These are phyloP conservation scores for Saccharum spontaneum DNA, from an alignment of 176 grass and related monocot species.

Conservation along the genomic window DNA sequence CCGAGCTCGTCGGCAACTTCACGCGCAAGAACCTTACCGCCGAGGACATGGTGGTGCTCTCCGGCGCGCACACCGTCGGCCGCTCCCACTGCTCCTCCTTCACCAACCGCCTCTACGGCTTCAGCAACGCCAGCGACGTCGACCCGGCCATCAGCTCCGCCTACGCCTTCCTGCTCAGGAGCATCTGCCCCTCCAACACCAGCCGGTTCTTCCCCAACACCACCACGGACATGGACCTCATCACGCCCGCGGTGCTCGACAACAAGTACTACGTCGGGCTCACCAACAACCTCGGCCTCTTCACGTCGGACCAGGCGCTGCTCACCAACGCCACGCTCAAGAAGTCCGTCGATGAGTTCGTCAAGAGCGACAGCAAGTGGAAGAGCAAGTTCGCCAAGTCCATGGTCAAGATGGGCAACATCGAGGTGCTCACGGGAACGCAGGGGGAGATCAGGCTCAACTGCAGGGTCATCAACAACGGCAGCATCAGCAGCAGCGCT, in stretches of 20 bases:
- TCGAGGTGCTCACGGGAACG: constrained; percentile 64
- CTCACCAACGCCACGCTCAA: constrained; percentile 58
- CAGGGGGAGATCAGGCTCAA: constrained; percentile 72
- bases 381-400: constrained; percentile 58
- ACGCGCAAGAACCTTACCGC: constrained; percentile 45
- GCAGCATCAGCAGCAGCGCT: neutral
- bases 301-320: constrained; percentile 63
- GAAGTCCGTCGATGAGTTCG: constrained; percentile 52
- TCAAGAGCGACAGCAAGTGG: constrained; percentile 54
- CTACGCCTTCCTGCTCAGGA: constrained; percentile 57
- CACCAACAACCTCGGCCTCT: constrained; percentile 51
- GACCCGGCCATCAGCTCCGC: constrained; percentile 59
- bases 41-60: constrained; percentile 71
- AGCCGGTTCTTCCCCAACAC: constrained; percentile 58
- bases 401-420: constrained; percentile 77
- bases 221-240: constrained; percentile 57
- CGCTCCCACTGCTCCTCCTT: constrained; percentile 61
- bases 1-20: constrained; percentile 49
- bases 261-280: constrained; percentile 75
- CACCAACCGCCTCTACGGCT: constrained; percentile 46
- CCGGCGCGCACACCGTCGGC: constrained; percentile 64
- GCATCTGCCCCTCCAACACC: constrained; percentile 52
- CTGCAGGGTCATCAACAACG: constrained; percentile 68
- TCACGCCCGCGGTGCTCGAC: constrained; percentile 54
- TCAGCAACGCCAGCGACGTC: constrained; percentile 47